Percentiles rank a stretch among this genome's conserved stretches.
Conservation (phyloP, 2,329 filamentous ascomycete species). For the Aspergillus jensenii region DNA sequence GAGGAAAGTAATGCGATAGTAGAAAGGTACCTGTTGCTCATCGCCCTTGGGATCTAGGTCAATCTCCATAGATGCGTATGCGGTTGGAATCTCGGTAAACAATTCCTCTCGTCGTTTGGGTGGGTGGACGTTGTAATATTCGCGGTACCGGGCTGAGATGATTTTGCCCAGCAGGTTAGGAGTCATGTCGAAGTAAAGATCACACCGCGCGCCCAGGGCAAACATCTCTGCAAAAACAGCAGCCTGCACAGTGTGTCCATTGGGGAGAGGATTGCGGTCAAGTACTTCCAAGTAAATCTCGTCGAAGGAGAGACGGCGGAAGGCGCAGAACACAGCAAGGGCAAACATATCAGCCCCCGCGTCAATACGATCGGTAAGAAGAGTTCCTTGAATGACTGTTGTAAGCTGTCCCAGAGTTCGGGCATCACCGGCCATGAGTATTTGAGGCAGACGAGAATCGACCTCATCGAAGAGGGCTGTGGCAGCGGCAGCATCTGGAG, state of each 20-base stretch:
- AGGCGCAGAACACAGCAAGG: constrained; percentile 57
- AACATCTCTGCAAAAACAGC: constrained; percentile 63
- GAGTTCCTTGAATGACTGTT: constrained; percentile 33
- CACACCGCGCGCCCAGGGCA: constrained; percentile 61
- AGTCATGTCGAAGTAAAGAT: constrained; percentile 59
- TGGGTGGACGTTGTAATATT: constrained; percentile 44
- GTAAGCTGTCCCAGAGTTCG: constrained; percentile 36
- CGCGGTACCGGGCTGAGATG: constrained; percentile 39
- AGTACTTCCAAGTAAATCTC: constrained; percentile 63
- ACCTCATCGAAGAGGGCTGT: constrained; percentile 38
- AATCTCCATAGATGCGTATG: constrained; percentile 53
- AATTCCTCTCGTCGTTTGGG: constrained; percentile 12
- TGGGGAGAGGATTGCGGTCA: constrained; percentile 61
- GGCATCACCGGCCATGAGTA: constrained; percentile 27
- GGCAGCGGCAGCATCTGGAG: constrained; percentile 25
- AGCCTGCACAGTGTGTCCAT: constrained; percentile 60
- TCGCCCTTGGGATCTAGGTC: constrained; percentile 49
- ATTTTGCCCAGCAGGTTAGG: constrained; percentile 50
- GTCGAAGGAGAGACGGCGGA: constrained; percentile 56
- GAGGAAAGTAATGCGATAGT: constrained; percentile 56
- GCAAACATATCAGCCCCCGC: constrained; percentile 54
- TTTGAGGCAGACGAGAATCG: constrained; percentile 23
- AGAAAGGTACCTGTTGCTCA: constrained; percentile 43
- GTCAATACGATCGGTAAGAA: constrained; percentile 37
- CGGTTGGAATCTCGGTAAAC: constrained; percentile 45